Percentiles rank a stretch among this genome's conserved stretches.
Conservation (phyloP, 805 yeast species). For the Saturnispora bothae region DNA sequence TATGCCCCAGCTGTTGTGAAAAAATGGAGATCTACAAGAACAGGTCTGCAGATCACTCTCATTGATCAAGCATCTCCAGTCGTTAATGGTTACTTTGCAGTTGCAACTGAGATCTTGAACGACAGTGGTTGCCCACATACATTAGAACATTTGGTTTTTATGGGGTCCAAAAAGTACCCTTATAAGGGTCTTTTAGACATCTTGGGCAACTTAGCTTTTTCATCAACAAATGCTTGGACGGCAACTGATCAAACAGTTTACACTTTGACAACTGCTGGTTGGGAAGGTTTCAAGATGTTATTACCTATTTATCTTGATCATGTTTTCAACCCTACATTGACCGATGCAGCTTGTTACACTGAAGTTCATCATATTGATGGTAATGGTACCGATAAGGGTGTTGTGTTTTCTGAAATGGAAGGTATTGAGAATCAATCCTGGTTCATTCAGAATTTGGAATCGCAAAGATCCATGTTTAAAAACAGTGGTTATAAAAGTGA, state of each 20-base stretch:
- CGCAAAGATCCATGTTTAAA: constrained; percentile 46
- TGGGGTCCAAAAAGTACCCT: constrained; percentile 87
- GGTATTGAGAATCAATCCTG: constrained; percentile 75
- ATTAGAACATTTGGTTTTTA: constrained; percentile 83
- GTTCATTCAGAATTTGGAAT: constrained; percentile 50
- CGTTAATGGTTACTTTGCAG: constrained; percentile 90
- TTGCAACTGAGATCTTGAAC: constrained; percentile 81
- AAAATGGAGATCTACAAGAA: constrained; percentile 68
- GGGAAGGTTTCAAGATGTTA: constrained; percentile 82
- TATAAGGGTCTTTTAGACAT: constrained; percentile 86
- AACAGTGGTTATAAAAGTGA: constrained; percentile 82
- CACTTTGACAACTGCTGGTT: constrained; percentile 85
- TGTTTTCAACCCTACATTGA: constrained; percentile 68
- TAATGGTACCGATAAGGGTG: constrained; percentile 85
- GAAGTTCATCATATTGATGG: constrained; percentile 96
- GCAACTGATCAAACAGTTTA: constrained; percentile 93
- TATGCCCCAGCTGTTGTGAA: constrained; percentile 62
- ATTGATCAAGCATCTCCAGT: constrained; percentile 76
- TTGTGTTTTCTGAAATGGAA: constrained; percentile 95
- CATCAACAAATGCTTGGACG: constrained; percentile 95
- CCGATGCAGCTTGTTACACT: constrained; percentile 84
- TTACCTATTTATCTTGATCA: constrained; percentile 90
- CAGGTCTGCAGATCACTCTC: constrained; percentile 74
- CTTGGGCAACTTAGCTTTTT: constrained; percentile 72
- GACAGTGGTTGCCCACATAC: constrained; percentile 95